Evolutionary conservation across 148 eudicot genomes (phyloP).

Genomic region (Spergularia bocconei): DNA sequence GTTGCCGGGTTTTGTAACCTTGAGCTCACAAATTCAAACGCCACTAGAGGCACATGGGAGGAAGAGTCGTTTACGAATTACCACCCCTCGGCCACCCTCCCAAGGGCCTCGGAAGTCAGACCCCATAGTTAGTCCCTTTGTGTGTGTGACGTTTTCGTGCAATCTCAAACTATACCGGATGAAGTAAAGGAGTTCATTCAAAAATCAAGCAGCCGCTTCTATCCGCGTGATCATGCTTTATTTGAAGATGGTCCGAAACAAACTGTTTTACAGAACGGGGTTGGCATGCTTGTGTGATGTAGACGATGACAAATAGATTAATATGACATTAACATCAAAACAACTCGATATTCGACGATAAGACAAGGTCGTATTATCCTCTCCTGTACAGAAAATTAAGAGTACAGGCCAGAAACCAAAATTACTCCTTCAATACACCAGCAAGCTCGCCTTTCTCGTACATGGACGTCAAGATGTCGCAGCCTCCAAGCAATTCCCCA

Average conservation of each 20-base stretch:
- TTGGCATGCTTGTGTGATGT: too few relatives aligned
- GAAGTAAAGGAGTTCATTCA: neutral
- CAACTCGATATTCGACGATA: conserved; percentile 8
- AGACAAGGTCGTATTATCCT: neutral
- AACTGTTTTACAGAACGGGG: too few relatives aligned
- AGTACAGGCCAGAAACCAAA: neutral
- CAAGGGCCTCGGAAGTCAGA: too few relatives aligned
- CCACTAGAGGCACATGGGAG: too few relatives aligned
- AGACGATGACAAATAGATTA: too few relatives aligned
- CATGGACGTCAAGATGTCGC: conserved; percentile 91
- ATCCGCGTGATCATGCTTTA: neutral
- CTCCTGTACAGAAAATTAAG: conserved; percentile 5
- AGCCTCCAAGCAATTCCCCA: conserved; percentile 93
- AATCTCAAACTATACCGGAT: neutral
- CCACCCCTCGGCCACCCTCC: too few relatives aligned
- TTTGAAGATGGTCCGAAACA: neutral
- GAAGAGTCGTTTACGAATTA: too few relatives aligned
- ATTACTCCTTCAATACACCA: conserved; percentile 39
- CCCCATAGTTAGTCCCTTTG: too few relatives aligned
- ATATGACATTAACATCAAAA: neutral
- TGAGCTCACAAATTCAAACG: too few relatives aligned
- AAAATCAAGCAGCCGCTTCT: neutral
- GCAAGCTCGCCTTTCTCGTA: conserved; percentile 85
- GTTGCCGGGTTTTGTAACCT: too few relatives aligned
- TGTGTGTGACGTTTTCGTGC: too few relatives aligned